Evolutionary conservation across 257 asterid species (phyloP).

Genomic region (Solanum acaule): DNA sequence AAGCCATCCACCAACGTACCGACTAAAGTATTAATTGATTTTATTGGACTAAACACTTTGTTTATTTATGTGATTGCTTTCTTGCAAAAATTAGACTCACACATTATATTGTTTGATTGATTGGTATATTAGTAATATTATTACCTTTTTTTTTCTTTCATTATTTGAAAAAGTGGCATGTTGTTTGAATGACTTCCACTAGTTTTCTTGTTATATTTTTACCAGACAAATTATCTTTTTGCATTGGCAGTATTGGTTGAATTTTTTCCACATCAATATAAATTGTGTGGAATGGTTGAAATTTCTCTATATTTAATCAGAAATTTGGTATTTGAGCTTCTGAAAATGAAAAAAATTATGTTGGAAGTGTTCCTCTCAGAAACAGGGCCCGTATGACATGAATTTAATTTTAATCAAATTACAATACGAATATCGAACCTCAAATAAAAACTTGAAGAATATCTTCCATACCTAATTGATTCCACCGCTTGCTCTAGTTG

Average conservation of each 20-base stretch:
- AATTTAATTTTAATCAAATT: too few species aligned
- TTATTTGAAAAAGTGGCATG: not conserved
- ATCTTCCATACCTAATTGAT: not conserved
- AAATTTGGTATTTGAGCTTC: too few species aligned
- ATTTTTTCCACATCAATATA: too few species aligned
- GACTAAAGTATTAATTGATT: not conserved
- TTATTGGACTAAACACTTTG: not conserved
- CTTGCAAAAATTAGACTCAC: not conserved
- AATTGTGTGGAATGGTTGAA: too few species aligned
- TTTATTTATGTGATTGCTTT: not conserved
- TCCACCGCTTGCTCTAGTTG: not conserved
- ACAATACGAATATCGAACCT: too few species aligned
- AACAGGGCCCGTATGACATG: accelerated
- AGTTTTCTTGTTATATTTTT: not conserved
- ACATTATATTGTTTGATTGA: not conserved
- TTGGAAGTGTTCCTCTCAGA: too few species aligned
- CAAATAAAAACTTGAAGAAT: too few species aligned
- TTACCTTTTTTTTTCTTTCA: not conserved
- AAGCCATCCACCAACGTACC: not conserved
- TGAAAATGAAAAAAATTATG: too few species aligned
- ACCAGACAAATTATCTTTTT: not conserved
- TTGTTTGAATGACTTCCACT: not conserved
- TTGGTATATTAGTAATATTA: not conserved
- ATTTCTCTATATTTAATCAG: too few species aligned
- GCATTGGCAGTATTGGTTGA: not conserved